Conservation (phyloP, 1,139 yeast species). For the Candida mesenterica region DNA sequence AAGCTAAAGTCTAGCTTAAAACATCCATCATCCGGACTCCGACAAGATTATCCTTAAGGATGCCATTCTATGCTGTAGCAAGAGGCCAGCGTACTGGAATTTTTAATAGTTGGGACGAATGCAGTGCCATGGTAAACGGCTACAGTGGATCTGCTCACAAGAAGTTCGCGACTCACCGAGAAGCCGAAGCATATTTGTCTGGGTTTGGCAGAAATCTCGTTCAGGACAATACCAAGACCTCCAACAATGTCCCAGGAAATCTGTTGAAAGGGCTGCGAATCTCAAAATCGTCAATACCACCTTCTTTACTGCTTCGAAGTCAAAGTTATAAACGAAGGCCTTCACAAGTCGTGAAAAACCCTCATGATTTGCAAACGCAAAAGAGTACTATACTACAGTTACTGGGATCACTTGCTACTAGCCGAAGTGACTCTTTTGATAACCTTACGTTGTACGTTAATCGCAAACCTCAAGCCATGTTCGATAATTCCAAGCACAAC, state of each 20-base stretch:
- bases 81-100: conserved; percentile 55
- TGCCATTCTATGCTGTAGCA: conserved; percentile 55
- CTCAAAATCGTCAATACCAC: no score
- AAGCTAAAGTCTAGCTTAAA: no score
- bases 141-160: conserved; percentile 54
- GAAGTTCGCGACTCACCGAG: conserved; percentile 45
- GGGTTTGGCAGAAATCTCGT: background rate
- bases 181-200: conserved; percentile 33
- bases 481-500: background rate
- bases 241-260: background rate
- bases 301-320: no score
- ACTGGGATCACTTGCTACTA: no score
- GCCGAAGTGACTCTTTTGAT: background rate
- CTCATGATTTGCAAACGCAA: no score
- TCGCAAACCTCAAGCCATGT: background rate
- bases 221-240: background rate
- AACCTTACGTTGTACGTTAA: background rate
- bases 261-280: background rate
- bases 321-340: no score
- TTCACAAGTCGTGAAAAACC: no score
- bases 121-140: conserved; percentile 49
- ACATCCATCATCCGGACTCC: no score
- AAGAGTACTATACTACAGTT: background rate
- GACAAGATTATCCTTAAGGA: no score
- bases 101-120: conserved; percentile 50